Percentiles rank a stretch among this genome's conserved stretches.
These are phyloP conservation scores for Kuraishia piskuri DNA, from an alignment of 805 yeast genomes.

Conservation along the genomic window DNA sequence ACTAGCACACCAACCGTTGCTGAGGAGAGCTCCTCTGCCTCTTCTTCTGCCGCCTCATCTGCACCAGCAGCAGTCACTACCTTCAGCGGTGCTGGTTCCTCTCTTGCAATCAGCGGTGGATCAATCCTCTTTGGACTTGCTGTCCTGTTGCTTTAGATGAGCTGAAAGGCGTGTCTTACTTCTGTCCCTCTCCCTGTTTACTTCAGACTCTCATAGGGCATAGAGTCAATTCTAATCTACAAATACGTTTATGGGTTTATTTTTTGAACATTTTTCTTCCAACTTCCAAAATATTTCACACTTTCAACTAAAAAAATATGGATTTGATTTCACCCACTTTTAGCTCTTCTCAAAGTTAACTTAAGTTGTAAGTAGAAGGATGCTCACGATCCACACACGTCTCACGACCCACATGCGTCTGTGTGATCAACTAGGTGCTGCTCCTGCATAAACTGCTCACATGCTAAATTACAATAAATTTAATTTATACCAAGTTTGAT, in stretches of 20 bases:
- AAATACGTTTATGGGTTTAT: neutral
- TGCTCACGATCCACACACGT: too few relatives aligned
- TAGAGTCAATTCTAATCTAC: neutral
- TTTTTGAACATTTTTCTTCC: too few relatives aligned
- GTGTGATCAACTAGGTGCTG: too few relatives aligned
- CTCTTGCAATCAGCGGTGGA: constrained; percentile 11
- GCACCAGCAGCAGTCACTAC: constrained; percentile 4
- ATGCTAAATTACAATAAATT: too few relatives aligned
- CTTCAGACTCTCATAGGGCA: neutral
- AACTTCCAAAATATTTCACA: neutral
- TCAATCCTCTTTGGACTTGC: constrained; percentile 12
- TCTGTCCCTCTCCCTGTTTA: too few relatives aligned
- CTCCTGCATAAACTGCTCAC: too few relatives aligned
- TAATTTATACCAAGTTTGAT: too few relatives aligned
- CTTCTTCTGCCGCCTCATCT: constrained; percentile 1
- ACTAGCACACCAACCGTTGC: constrained; percentile 6
- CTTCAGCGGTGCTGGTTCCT: constrained; percentile 8
- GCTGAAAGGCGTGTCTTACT: neutral
- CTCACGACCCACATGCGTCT: too few relatives aligned
- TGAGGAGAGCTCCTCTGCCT: neutral
- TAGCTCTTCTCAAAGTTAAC: too few relatives aligned
- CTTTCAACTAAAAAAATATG: neutral
- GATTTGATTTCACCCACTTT: too few relatives aligned
- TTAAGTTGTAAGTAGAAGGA: too few relatives aligned
- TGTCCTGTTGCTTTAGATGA: constrained; percentile 11